These are phyloP conservation scores for Eremochloa ophiuroides DNA, from an alignment of 176 grass and related monocot genomes.

Conservation along the genomic window DNA sequence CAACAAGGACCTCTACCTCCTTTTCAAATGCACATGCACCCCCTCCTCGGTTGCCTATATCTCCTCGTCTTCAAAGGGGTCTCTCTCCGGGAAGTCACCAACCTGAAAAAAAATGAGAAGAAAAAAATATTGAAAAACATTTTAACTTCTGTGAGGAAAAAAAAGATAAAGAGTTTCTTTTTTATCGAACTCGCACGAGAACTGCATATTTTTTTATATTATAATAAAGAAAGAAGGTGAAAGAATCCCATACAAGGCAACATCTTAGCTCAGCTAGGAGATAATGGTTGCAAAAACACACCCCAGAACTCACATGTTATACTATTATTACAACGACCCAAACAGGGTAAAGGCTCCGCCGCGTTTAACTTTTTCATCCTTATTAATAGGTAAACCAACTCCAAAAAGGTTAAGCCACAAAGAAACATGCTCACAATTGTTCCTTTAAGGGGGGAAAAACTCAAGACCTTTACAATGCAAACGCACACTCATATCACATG, in stretches of 20 bases:
- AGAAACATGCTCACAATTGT: background rate
- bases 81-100: conserved; percentile 81
- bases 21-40: background rate
- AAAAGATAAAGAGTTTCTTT: no score
- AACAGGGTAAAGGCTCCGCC: background rate
- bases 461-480: background rate
- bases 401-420: no score
- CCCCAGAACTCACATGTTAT: background rate
- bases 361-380: background rate
- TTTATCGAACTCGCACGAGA: no score
- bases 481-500: background rate
- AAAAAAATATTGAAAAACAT: background rate
- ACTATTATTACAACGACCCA: background rate
- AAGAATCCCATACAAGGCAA: background rate
- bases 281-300: background rate
- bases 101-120: conserved; percentile 35
- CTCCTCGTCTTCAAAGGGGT: conserved; percentile 88
- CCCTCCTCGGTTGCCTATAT: conserved; percentile 40
- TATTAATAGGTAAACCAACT: background rate
- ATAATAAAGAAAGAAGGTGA: background rate
- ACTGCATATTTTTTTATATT: no score
- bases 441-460: no score
- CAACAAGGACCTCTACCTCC: no score
- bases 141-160: background rate
- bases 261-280: background rate